phyloP scores from a whole-genome alignment of 352 stramenopile species.

The Pythium pyrilobum region DNA sequence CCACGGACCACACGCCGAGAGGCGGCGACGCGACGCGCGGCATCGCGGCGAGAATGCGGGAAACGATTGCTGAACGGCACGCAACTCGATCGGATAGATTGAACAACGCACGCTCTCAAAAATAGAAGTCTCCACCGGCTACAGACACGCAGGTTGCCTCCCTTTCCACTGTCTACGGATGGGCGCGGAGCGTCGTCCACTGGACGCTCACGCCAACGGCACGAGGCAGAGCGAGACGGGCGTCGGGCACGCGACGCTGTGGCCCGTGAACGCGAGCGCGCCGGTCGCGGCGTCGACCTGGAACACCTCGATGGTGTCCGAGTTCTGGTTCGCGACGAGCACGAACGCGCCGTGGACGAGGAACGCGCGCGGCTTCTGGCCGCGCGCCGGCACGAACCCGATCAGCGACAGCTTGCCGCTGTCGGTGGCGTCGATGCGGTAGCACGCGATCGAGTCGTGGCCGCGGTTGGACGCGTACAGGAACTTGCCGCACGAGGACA shows the following conservation, averaged over 20 bases:
- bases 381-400: conserved; percentile 26
- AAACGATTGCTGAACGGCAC: neutral
- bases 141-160: too few relatives aligned
- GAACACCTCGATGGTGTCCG: conserved; percentile 42
- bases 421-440: conserved; percentile 19
- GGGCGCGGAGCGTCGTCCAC: too few relatives aligned
- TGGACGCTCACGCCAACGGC: conserved; percentile 1
- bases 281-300: conserved; percentile 27
- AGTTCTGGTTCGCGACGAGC: conserved; percentile 45
- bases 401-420: conserved; percentile 21
- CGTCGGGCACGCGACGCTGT: conserved; percentile 25
- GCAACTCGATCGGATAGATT: too few relatives aligned
- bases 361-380: conserved; percentile 31
- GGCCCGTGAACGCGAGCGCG: conserved; percentile 28
- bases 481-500: conserved; percentile 32
- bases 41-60: neutral
- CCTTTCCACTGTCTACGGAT: too few relatives aligned
- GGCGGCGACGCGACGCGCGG: neutral
- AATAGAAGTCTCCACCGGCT: too few relatives aligned
- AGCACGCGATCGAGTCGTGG: conserved; percentile 34
- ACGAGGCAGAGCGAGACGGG: conserved; percentile 31
- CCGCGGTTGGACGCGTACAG: conserved; percentile 44
- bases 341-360: conserved; percentile 25
- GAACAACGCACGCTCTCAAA: too few relatives aligned
- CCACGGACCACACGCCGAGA: conserved; percentile 38